phyloP scores from a whole-genome alignment of 2,329 filamentous ascomycete species.

The Colletotrichum scovillei region DNA sequence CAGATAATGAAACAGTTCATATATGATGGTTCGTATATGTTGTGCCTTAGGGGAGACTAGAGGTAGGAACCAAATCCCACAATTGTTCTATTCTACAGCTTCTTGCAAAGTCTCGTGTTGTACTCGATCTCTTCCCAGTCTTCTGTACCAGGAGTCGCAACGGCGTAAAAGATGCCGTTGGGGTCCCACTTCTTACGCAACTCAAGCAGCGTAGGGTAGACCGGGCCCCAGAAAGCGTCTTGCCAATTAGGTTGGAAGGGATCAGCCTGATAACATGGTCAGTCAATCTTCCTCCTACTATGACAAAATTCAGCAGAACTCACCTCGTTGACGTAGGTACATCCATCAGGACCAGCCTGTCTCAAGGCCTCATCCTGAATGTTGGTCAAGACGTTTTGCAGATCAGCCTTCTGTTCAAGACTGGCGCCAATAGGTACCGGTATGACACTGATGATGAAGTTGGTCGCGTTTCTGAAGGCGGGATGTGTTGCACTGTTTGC shows the following conservation, averaged over 20 bases:
- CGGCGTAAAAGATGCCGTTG: constrained; percentile 54
- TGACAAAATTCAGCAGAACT: not conserved
- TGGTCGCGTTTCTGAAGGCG: constrained; percentile 47
- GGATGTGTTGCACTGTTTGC: constrained; percentile 54
- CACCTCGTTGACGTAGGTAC: constrained; percentile 59
- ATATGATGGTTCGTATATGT: no score
- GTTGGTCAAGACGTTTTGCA: constrained; percentile 52
- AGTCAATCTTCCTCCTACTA: rapidly evolving
- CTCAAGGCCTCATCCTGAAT: constrained; percentile 50
- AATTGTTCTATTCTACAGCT: not conserved
- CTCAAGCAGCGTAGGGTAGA: constrained; percentile 47
- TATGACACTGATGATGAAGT: constrained; percentile 49
- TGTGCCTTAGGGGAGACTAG: no score
- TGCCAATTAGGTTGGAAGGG: constrained; percentile 50
- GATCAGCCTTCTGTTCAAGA: constrained; percentile 53
- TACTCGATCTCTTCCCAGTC: constrained; percentile 53
- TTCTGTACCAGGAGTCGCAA: constrained; percentile 57
- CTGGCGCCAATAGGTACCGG: constrained; percentile 50
- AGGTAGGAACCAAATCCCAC: no score
- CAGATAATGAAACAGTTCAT: no score
- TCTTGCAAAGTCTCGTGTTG: constrained; percentile 53
- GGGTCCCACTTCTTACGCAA: constrained; percentile 59
- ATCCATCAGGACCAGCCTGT: constrained; percentile 49
- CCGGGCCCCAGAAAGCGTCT: constrained; percentile 51
- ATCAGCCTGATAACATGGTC: constrained; percentile 41